These are phyloP conservation scores for Mycosphaerelloides madeirae DNA, from an alignment of 2,329 filamentous ascomycete species.

Conservation along the genomic window DNA sequence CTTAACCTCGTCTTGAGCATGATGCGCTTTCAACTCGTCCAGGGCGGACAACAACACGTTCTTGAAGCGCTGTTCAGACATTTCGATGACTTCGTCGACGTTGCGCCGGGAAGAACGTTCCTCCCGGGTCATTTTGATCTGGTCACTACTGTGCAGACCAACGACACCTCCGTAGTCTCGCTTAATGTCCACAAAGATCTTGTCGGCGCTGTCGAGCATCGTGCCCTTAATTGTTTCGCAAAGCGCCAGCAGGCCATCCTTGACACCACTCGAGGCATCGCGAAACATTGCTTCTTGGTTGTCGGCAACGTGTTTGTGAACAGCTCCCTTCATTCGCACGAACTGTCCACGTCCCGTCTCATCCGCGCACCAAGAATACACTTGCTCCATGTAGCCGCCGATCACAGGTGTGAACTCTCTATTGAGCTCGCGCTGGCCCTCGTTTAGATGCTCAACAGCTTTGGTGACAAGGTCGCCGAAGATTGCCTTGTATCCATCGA, in stretches of 20 bases:
- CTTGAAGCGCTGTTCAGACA: slow-evolving; percentile 15
- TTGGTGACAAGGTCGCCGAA: slow-evolving; percentile 36
- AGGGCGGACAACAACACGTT: slow-evolving; percentile 15
- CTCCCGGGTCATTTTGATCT: slow-evolving; percentile 15
- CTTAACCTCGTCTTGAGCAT: background rate
- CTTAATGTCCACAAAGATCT: slow-evolving; percentile 37
- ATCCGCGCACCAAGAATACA: slow-evolving; percentile 43
- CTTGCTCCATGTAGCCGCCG: slow-evolving; percentile 40
- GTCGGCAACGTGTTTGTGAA: slow-evolving; percentile 43
- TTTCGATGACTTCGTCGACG: slow-evolving; percentile 18
- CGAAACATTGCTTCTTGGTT: slow-evolving; percentile 48
- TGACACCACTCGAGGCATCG: slow-evolving; percentile 41
- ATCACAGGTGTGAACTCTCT: slow-evolving; percentile 52
- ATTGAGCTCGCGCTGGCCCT: slow-evolving; percentile 49
- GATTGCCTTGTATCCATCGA: slow-evolving; percentile 39
- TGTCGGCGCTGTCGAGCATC: slow-evolving; percentile 44
- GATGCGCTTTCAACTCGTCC: slow-evolving; percentile 13
- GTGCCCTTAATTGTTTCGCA: slow-evolving; percentile 39
- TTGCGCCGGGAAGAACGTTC: slow-evolving; percentile 18
- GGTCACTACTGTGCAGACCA: slow-evolving; percentile 17
- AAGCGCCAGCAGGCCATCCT: slow-evolving; percentile 39
- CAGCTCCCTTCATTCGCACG: slow-evolving; percentile 49
- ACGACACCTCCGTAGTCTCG: slow-evolving; percentile 37
- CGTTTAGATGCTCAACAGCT: slow-evolving; percentile 38
- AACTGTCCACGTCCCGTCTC: slow-evolving; percentile 47